A percentile compares a stretch with the other conserved stretches of the same genome.
phyloP scores from a whole-genome alignment of 768 basidiomycete species.

The Roridomyces roridus region DNA sequence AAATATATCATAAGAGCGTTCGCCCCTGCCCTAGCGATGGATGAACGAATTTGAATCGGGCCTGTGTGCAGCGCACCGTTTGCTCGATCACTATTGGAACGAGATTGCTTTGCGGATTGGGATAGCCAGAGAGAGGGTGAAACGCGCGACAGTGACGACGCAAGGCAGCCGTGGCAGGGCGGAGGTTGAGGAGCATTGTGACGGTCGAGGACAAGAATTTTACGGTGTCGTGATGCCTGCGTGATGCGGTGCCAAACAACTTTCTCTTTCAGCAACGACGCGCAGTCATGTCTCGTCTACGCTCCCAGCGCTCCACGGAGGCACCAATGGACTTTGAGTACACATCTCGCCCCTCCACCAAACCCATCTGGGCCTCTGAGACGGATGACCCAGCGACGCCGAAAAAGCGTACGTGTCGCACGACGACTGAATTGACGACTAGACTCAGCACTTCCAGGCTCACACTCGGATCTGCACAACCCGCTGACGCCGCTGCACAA shows the following conservation, averaged over 20 bases:
- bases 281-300: conserved; percentile 16
- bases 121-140: conserved; percentile 58
- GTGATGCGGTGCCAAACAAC: conserved; percentile 40
- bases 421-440: conserved; percentile 13
- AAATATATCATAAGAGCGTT: conserved; percentile 95
- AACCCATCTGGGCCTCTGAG: conserved; percentile 59
- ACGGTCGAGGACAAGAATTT: conserved; percentile 26
- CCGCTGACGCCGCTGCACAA: conserved; percentile 49
- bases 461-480: conserved; percentile 46
- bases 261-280: conserved; percentile 27
- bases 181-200: conserved; percentile 26
- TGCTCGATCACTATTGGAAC: conserved; percentile 95
- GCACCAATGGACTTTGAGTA: conserved; percentile 92
- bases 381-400: conserved; percentile 58
- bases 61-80: conserved; percentile 55
- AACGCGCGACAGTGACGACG: conserved; percentile 45
- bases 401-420: conserved; percentile 65
- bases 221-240: conserved; percentile 34
- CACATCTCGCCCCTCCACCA: conserved; percentile 66
- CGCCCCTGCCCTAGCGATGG: conserved; percentile 71
- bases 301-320: conserved; percentile 64
- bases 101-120: conserved; percentile 55
- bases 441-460: conserved; percentile 32
- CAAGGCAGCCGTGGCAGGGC: conserved; percentile 14
- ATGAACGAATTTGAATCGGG: background rate